Percentiles rank a stretch among this genome's conserved stretches.
Conservation (phyloP, 805 yeast species). For the Wickerhamiella cacticola region DNA sequence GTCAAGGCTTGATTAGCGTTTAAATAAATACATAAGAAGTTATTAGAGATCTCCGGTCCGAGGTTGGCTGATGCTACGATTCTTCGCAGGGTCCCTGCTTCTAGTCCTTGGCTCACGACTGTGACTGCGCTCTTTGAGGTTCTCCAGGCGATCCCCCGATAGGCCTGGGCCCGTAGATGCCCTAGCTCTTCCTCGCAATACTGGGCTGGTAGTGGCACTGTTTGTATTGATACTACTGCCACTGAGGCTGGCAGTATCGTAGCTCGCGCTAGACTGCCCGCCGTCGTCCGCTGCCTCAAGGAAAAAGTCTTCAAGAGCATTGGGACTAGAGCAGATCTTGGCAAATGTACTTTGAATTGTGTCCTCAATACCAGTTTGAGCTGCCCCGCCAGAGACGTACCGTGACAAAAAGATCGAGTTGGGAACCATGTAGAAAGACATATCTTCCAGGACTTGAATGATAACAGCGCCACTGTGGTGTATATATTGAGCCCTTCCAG, state of each 20-base stretch:
- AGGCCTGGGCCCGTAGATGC: background rate
- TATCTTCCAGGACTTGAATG: conserved; percentile 71
- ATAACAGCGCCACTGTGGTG: conserved; percentile 83
- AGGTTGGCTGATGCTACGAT: background rate
- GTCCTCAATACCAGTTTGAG: conserved; percentile 19
- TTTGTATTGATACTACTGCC: background rate
- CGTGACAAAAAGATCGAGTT: conserved; percentile 74
- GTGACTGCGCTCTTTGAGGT: background rate
- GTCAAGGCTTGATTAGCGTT: background rate
- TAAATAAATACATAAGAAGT: no score
- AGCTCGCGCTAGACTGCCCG: background rate
- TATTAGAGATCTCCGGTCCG: no score
- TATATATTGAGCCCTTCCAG: conserved; percentile 76
- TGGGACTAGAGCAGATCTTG: conserved; percentile 44
- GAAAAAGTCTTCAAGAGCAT: conserved; percentile 41
- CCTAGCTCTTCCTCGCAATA: background rate
- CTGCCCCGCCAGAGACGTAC: conserved; percentile 23
- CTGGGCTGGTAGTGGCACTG: background rate
- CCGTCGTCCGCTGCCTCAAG: conserved; percentile 28
- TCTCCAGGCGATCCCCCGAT: background rate
- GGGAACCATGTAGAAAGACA: conserved; percentile 72
- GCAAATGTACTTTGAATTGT: conserved; percentile 56
- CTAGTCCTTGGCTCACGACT: background rate
- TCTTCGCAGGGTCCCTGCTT: background rate
- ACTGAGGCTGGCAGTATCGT: background rate